Percentiles rank a stretch among this genome's conserved stretches.
These are phyloP conservation scores for Teunomyces tritomae DNA, from an alignment of 805 yeast species.

Conservation along the genomic window DNA sequence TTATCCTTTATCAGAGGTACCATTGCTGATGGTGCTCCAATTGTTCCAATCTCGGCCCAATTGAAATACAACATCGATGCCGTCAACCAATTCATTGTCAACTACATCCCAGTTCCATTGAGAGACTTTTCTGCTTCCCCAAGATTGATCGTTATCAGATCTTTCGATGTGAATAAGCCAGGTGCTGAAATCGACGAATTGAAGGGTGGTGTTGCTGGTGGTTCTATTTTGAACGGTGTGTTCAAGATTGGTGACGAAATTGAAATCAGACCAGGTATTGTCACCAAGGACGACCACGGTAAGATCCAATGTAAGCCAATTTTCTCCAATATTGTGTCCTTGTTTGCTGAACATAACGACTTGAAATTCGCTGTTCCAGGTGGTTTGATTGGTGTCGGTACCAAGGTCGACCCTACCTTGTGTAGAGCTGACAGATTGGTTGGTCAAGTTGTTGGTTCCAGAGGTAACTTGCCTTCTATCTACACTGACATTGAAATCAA, in stretches of 20 bases:
- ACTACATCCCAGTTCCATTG: slow-evolving; percentile 92
- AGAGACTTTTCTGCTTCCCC: slow-evolving; percentile 95
- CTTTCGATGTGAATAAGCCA: slow-evolving; percentile 98
- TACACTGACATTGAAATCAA: slow-evolving; percentile 97
- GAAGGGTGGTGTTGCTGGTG: slow-evolving; percentile 99
- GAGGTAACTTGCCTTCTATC: slow-evolving; percentile 91
- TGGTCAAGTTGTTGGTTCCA: slow-evolving; percentile 98
- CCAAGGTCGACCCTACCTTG: slow-evolving; percentile 96
- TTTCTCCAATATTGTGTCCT: slow-evolving; percentile 87
- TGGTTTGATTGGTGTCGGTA: slow-evolving; percentile 99
- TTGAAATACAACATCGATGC: slow-evolving; percentile 98
- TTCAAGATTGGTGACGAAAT: slow-evolving; percentile 96
- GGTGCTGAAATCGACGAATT: slow-evolving; percentile 96
- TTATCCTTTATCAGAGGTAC: slow-evolving; percentile 94
- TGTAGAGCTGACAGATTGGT: slow-evolving; percentile 99
- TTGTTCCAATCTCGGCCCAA: slow-evolving; percentile 98
- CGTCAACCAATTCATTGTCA: slow-evolving; percentile 93
- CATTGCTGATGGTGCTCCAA: slow-evolving; percentile 98
- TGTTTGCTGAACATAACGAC: slow-evolving; percentile 97
- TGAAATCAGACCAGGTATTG: slow-evolving; percentile 98
- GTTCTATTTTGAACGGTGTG: slow-evolving; percentile 95
- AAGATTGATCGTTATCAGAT: slow-evolving; percentile 93
- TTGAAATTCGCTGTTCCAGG: slow-evolving; percentile 99
- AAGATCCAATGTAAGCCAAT: slow-evolving; percentile 95
- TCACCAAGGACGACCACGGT: slow-evolving; percentile 84